Base-by-base conservation (phyloP, 768 basidiomycete genomes). In the Podaxis sp. region DNA sequence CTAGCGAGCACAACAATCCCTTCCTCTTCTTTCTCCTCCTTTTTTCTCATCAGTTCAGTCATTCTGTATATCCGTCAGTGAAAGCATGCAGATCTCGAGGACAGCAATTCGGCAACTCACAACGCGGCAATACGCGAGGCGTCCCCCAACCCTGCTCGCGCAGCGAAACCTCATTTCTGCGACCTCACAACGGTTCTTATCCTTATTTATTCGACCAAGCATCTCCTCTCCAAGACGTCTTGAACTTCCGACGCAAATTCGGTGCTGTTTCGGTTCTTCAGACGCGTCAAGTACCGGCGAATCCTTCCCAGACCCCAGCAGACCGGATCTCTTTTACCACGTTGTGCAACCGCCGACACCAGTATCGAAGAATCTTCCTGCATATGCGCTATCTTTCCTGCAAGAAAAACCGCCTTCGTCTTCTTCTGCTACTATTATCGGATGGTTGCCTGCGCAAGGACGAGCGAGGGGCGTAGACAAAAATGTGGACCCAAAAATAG, bases 241-340 rank as follows among this genome's bases (percentile, higher is more conserved):
- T 8, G 12, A 3, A 11, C 12, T 0, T 36, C n/a, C 26, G 1
- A n/a, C 3, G 17, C 48, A 7, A 7, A 4, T 24, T 2, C 7
- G 17, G 38, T 38, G 33, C 6, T 19, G 24, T 17, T 59, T 28
- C 13, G 39, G 24, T 13, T 52, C 36, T 59, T 59, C 48, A 11
- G 30, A 48, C 26, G n/a, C 36, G 5, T 17, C 49, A 38, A 30
- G 15, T 13, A n/a, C 33, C 73, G 9, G 38, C 26, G 51, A 53
- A 22, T 42, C 59, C n/a, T 75, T 75, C 57, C 46, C 81, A 7
- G 90, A 92, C 70, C 84, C 88, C 1, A 76, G 79, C 56, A 82
- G 89, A 12, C 81, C 86, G 17, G 87, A 86, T 70, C 72, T 93
- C 2, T 91, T 84, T 69, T 92, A 92, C 74, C 90, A 92, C 70